Base-by-base conservation (phyloP, 495 filamentous ascomycete genomes). In the Aspergillus cristatus region DNA sequence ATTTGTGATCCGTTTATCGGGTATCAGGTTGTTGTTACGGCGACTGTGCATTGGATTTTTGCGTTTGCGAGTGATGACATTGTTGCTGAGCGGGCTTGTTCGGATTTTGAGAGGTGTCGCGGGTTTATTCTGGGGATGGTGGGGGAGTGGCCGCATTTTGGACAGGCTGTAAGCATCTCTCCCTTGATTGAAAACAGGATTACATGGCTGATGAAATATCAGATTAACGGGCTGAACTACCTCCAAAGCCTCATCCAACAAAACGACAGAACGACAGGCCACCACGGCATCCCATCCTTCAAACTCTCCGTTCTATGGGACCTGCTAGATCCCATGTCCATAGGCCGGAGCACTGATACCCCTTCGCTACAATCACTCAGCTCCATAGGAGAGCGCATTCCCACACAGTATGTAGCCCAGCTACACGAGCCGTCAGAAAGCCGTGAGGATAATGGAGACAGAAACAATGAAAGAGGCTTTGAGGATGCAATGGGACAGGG, bases 31-130 rank as follows among this genome's bases (percentile, higher is more conserved):
- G 42, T 32, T 0, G 28, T 34, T 1, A n/a, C 33, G 4, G 42
- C 42, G 3, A 40, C 32, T 3, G 33, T 40, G 2, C 32, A 34
- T 10, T 45, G 42, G 42, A 40, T 45, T 2, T 45, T 45, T 18
- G 33, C 35, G 15, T 40, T 45, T 28, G 42, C 42, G n/a, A 40
- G 28, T 10, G 42, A 45, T 11, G 22, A 34, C 14, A 24, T 14
- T 7, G 22, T 36, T 3, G 29, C 41, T 6, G 20, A 34, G 1
- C 31, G 20, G 11, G 34, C 35, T 12, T 22, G 28, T 28, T 10
- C 11, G 13, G 34, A 43, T 11, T 38, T 43, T 28, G 20, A 3
- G 6, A 5, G 25, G 2, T 38, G 28, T 8, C 34, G 34, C 7
- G 7, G 18, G 2, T 33, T 38, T 34, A 6, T 43, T 3, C n/a